Percentiles rank a stretch among this genome's conserved stretches.
phyloP scores from a whole-genome alignment of 1,284 basidiomycete species.

The Mixia osmundae region DNA sequence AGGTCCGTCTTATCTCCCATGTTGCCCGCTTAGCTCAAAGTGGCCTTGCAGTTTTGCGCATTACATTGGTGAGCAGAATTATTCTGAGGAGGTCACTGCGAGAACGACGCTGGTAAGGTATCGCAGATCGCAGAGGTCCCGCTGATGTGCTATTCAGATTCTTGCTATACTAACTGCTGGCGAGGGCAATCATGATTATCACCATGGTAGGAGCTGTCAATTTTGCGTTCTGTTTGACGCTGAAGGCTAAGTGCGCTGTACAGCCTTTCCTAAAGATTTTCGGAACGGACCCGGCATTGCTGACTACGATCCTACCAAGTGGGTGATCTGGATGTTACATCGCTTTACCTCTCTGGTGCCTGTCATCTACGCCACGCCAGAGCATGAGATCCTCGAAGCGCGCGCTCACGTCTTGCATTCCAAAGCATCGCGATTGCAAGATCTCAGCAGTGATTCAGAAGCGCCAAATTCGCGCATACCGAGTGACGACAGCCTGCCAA shows the following conservation, averaged over 20 bases:
- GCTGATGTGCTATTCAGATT: slow-evolving; percentile 25
- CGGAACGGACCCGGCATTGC: slow-evolving; percentile 44
- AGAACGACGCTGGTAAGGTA: slow-evolving; percentile 37
- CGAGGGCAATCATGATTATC: slow-evolving; percentile 86
- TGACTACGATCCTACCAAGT: slow-evolving; percentile 34
- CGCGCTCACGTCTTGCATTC: slow-evolving; percentile 28
- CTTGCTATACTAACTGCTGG: slow-evolving; percentile 57
- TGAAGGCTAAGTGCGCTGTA: slow-evolving; percentile 22
- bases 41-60: too few species aligned
- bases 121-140: neutral
- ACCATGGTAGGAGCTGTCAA: slow-evolving; percentile 14
- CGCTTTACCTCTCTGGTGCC: slow-evolving; percentile 30
- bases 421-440: neutral
- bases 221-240: slow-evolving; percentile 9
- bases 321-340: slow-evolving; percentile 56
- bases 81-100: slow-evolving; percentile 52
- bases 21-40: too few species aligned
- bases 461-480: slow-evolving; percentile 1
- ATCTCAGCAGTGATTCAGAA: neutral
- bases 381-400: slow-evolving; percentile 36
- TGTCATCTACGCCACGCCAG: slow-evolving; percentile 31
- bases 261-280: slow-evolving; percentile 35
- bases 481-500: slow-evolving; percentile 14
- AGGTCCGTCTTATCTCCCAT: too few species aligned
- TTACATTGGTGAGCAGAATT: slow-evolving; percentile 72